Conservation (phyloP, 192 early-diverging fungal species). For the Backusella psychrophila region DNA sequence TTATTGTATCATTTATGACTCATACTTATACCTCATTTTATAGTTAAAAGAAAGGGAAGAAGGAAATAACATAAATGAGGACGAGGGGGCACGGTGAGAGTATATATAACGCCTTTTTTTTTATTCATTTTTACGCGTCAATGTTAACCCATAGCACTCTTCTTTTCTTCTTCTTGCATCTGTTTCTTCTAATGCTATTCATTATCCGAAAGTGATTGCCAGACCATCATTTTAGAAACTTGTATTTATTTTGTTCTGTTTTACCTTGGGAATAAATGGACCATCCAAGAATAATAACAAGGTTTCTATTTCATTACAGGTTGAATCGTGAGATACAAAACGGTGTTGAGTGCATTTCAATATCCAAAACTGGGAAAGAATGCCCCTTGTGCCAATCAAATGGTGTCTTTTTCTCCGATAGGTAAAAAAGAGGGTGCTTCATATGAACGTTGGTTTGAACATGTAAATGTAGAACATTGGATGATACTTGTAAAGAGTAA, state of each 20-base stretch:
- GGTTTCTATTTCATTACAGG: too few relatives aligned
- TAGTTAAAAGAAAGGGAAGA: not conserved
- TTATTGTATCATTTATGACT: not conserved
- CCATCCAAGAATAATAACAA: too few relatives aligned
- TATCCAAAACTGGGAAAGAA: not conserved
- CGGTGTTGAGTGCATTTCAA: not conserved
- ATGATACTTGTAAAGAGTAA: not conserved
- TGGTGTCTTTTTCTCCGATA: not conserved
- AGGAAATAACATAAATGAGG: not conserved
- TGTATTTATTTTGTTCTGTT: too few relatives aligned
- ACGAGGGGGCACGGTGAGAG: not conserved
- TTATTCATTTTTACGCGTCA: not conserved
- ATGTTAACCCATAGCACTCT: not conserved
- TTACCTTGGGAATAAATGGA: too few relatives aligned
- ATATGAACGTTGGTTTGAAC: not conserved
- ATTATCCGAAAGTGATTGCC: too few relatives aligned
- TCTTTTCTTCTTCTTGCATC: too few relatives aligned
- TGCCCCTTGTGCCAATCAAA: not conserved
- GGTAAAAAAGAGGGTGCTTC: not conserved
- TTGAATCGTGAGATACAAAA: not conserved
- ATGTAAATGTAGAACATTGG: not conserved
- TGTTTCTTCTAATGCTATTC: too few relatives aligned
- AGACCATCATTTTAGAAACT: too few relatives aligned
- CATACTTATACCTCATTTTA: not conserved
- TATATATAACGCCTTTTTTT: not conserved